phyloP scores from a whole-genome alignment of 2,329 filamentous ascomycete species.

The Alternaria arborescens region DNA sequence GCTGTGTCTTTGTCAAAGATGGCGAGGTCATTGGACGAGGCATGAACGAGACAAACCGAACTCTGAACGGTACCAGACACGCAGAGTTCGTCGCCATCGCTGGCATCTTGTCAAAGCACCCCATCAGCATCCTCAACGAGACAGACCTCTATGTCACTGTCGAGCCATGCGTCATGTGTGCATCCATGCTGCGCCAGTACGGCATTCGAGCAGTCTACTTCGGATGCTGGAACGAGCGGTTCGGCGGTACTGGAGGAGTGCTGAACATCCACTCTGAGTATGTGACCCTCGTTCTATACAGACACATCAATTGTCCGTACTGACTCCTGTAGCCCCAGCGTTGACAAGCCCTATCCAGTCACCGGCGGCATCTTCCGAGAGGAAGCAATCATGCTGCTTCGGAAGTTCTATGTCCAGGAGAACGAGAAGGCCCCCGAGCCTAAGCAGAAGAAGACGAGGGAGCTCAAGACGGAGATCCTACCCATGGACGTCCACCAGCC shows the following conservation, averaged over 20 bases:
- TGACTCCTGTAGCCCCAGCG: constrained; percentile 62
- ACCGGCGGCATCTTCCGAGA: constrained; percentile 88
- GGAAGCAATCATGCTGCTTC: constrained; percentile 89
- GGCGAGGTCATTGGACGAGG: constrained; percentile 83
- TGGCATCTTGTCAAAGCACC: constrained; percentile 69
- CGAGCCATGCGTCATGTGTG: constrained; percentile 99
- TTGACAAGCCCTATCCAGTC: constrained; percentile 82
- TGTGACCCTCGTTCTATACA: constrained; percentile 31
- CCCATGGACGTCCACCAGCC: constrained; percentile 55
- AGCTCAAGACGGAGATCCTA: constrained; percentile 68
- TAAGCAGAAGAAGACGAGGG: constrained; percentile 69
- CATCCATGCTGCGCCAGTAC: constrained; percentile 87
- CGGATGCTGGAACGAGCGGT: constrained; percentile 94
- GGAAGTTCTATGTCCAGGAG: constrained; percentile 97
- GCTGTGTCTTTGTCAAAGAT: constrained; percentile 88
- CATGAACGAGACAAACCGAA: constrained; percentile 88
- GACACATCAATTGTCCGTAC: not conserved
- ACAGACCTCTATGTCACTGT: constrained; percentile 94
- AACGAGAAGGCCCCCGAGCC: constrained; percentile 82
- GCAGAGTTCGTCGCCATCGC: constrained; percentile 92
- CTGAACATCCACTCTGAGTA: constrained; percentile 81
- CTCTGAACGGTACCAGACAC: constrained; percentile 77
- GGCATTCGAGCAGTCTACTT: constrained; percentile 91
- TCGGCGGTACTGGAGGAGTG: constrained; percentile 94
- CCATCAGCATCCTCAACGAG: constrained; percentile 73